Evolutionary conservation across 1,284 basidiomycete genomes (phyloP), one percentile per base, ranked within the genome.

Genomic region (Laetiporus sulphureus): DNA sequence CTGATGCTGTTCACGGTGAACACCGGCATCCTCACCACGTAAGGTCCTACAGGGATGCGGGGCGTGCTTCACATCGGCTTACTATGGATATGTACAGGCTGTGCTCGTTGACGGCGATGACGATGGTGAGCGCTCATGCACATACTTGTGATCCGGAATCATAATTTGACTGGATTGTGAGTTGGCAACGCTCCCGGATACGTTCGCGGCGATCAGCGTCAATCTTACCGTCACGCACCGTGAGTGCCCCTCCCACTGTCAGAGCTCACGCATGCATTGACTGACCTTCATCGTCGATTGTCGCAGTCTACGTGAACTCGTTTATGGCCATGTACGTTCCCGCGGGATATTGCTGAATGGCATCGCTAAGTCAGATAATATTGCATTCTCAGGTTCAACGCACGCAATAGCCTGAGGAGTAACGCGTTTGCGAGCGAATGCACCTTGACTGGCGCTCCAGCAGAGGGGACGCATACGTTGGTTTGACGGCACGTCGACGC

Each of bases 1-100:
- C 44, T 56, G 20, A 52, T 56, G 44, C 33, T 53, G 7, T 56
- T 50, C 30, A 54, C 51, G 1, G 24, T 56, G n/a, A n/a, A n/a
- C n/a, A n/a, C n/a, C n/a, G n/a, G n/a, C n/a, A n/a, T n/a, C n/a
- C n/a, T n/a, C n/a, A n/a, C n/a, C n/a, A n/a, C n/a, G n/a, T n/a
- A n/a, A n/a, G n/a, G n/a, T n/a, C n/a, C n/a, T n/a, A n/a, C n/a
- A n/a, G n/a, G n/a, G n/a, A n/a, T n/a, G n/a, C n/a, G n/a, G n/a
- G n/a, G n/a, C n/a, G n/a, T n/a, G n/a, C n/a, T n/a, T 31, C 38
- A 15, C 22, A 13, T n/a, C 10, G 24, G 23, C 40, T 6, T 23
- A 12, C 15, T 12, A 19, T 13, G 19, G 22, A 6, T 4, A 31
- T 20, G n/a, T 13, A 13, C 36, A 53, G 53, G 31, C 32, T 44